phyloP scores from a whole-genome alignment of 1,139 yeast species.

The Suhomyces choctaworum region DNA sequence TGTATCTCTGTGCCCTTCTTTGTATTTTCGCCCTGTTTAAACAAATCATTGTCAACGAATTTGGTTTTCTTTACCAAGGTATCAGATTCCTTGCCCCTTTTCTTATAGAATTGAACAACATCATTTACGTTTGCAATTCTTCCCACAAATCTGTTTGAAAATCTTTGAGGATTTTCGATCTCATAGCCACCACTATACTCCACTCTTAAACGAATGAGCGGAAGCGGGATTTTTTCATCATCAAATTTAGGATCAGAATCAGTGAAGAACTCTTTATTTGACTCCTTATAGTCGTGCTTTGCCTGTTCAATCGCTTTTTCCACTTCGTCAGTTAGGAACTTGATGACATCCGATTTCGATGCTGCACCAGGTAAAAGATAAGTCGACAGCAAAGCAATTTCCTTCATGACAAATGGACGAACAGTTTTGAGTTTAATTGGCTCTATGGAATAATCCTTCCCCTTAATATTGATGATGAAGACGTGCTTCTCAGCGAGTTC shows the following conservation, averaged over 20 bases:
- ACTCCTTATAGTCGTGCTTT: constrained; percentile 45
- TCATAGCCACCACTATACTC: constrained; percentile 91
- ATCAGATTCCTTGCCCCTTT: constrained; percentile 23
- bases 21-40: constrained; percentile 21
- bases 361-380: constrained; percentile 65
- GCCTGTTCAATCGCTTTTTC: constrained; percentile 68
- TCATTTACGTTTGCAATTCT: constrained; percentile 87
- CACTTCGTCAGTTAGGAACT: constrained; percentile 61
- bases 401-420: constrained; percentile 79
- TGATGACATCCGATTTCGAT: constrained; percentile 59
- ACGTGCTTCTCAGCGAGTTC: constrained; percentile 77
- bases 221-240: constrained; percentile 52
- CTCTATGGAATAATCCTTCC: constrained; percentile 59
- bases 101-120: constrained; percentile 70
- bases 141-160: constrained; percentile 89
- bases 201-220: constrained; percentile 77
- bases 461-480: constrained; percentile 65
- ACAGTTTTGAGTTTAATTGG: constrained; percentile 70
- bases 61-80: constrained; percentile 20
- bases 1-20: constrained; percentile 38
- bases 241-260: constrained; percentile 19
- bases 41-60: constrained; percentile 24
- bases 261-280: constrained; percentile 31
- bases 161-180: constrained; percentile 85
- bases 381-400: constrained; percentile 52